Evolutionary conservation across 1,284 basidiomycete species (phyloP).

Genomic region (Limonomyces culmigenus): DNA sequence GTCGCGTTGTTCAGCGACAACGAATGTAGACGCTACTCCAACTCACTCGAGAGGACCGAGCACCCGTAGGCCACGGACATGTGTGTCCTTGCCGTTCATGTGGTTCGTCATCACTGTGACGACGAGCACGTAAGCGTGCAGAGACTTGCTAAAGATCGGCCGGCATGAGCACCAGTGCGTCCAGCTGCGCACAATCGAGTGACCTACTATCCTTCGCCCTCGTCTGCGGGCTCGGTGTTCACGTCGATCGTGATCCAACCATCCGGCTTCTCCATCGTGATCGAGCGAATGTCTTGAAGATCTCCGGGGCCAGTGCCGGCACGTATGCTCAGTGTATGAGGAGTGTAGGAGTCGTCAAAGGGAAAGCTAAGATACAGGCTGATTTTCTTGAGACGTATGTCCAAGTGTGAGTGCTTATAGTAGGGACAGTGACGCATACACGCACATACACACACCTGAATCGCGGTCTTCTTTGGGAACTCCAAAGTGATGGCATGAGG

Average conservation of each 20-base stretch:
- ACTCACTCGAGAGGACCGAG: constrained; percentile 72
- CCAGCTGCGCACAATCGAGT: neutral
- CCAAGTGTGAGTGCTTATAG: neutral
- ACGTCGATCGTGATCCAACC: constrained; percentile 93
- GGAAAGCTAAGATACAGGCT: constrained; percentile 78
- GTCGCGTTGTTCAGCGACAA: constrained; percentile 1
- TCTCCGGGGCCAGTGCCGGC: constrained; percentile 89
- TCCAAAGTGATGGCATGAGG: constrained; percentile 93
- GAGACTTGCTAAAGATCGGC: constrained; percentile 45
- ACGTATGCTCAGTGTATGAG: constrained; percentile 75
- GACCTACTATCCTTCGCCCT: constrained; percentile 54
- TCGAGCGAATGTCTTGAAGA: constrained; percentile 78
- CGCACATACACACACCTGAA: constrained; percentile 41
- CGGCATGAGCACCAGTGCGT: constrained; percentile 1
- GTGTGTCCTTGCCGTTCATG: constrained; percentile 97
- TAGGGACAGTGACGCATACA: too few species aligned
- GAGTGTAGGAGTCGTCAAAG: constrained; percentile 94
- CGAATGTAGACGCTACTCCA: neutral
- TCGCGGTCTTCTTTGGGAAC: constrained; percentile 79
- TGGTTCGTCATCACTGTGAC: constrained; percentile 88
- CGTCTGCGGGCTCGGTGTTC: constrained; percentile 61
- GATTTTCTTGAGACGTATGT: constrained; percentile 49
- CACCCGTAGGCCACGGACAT: constrained; percentile 79
- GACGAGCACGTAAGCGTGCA: constrained; percentile 83
- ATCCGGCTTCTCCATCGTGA: constrained; percentile 78